phyloP scores from a whole-genome alignment of 805 yeast species.

The Kodamaea kaohsiungensis region DNA sequence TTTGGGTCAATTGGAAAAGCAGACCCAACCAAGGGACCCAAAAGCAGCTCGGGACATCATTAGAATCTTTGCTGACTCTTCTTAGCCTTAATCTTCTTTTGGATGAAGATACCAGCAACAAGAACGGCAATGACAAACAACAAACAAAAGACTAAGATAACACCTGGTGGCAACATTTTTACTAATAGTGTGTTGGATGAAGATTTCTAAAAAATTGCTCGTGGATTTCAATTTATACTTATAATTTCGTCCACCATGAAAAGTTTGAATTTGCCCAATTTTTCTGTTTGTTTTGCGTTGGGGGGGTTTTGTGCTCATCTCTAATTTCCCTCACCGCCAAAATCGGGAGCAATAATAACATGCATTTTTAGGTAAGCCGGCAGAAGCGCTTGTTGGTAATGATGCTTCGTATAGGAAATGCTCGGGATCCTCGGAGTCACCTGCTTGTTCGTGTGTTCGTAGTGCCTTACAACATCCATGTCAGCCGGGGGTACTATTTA shows the following conservation, averaged over 20 bases:
- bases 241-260: constrained; percentile 8
- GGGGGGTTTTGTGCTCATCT: neutral
- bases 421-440: constrained; percentile 1
- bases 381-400: neutral
- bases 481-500: neutral
- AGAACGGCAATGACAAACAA: constrained; percentile 47
- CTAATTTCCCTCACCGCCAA: constrained; percentile 7
- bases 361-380: constrained; percentile 4
- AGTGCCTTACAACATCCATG: neutral
- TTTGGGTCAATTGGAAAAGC: constrained; percentile 2
- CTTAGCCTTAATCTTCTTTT: constrained; percentile 44
- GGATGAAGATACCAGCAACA: constrained; percentile 36
- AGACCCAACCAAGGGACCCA: constrained; percentile 3
- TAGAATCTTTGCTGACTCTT: constrained; percentile 45
- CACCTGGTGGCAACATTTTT: constrained; percentile 71
- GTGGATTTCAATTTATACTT: constrained; percentile 11
- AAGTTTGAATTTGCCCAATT: constrained; percentile 8
- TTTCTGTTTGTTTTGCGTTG: constrained; percentile 5
- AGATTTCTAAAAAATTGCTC: constrained; percentile 9
- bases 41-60: constrained; percentile 11
- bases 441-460: neutral
- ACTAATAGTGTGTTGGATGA: constrained; percentile 7
- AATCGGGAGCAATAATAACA: constrained; percentile 5
- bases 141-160: constrained; percentile 65
- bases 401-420: neutral